A percentile compares a stretch with the other conserved stretches of the same genome.
Conservation (phyloP, 1,139 yeast genomes). For the Debaryomyces sp. region DNA sequence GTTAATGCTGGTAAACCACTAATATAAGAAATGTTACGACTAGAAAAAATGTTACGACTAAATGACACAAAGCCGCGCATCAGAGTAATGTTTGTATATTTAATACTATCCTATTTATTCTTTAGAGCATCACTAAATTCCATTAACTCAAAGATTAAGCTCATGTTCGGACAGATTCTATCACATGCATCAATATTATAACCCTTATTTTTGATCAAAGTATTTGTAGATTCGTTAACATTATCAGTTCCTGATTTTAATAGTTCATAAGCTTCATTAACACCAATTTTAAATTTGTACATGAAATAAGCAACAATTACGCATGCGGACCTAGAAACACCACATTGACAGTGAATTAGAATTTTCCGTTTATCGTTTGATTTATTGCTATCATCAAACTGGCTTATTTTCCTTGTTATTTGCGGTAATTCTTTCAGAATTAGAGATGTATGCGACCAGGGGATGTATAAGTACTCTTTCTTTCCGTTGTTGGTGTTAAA, state of each 20-base stretch:
- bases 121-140: constrained; percentile 51
- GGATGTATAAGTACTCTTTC: constrained; percentile 66
- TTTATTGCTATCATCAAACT: constrained; percentile 34
- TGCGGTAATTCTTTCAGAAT: constrained; percentile 63
- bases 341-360: constrained; percentile 89
- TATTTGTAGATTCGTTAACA: constrained; percentile 19
- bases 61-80: constrained; percentile 2
- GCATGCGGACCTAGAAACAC: constrained; percentile 87
- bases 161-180: constrained; percentile 89
- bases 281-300: constrained; percentile 58
- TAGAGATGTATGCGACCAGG: constrained; percentile 86
- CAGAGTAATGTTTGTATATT: neutral
- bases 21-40: neutral
- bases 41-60: too few species aligned
- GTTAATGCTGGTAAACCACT: neutral
- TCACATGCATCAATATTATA: constrained; percentile 57
- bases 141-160: constrained; percentile 83
- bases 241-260: constrained; percentile 47
- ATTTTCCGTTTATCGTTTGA: constrained; percentile 46
- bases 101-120: constrained; percentile 4
- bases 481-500: constrained; percentile 19
- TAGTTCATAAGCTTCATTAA: constrained; percentile 78
- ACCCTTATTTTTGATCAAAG: constrained; percentile 39
- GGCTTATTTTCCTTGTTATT: constrained; percentile 56
- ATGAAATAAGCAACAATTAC: constrained; percentile 83